Base-by-base conservation (phyloP, 352 stramenopile species). In the Pythium monospermum region DNA sequence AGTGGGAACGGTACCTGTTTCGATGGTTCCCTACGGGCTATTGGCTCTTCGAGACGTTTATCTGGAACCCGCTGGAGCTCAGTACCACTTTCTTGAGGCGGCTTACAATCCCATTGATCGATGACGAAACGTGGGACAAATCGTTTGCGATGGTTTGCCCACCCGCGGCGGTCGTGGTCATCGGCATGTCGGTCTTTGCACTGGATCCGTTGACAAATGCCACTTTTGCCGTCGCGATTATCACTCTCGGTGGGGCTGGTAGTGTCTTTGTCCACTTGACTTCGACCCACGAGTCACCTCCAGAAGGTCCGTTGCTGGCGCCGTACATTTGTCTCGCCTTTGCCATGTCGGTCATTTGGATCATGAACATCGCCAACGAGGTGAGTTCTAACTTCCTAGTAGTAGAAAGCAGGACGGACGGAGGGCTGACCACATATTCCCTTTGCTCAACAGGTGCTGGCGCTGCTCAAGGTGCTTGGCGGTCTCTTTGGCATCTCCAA, bases 311-410 rank as follows among this genome's bases (percentile, higher is more conserved):
- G 41, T 47, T 56, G 6, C 47, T 90, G 11, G 66, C 68, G 4
- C 76, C 79, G 31, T 88, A 84, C 22, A 69, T 92, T 30, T 76
- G 59, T 25, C 53, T 88, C n/a, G 81, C 72, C 15, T 92, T 92
- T 42, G 67, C 82, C 21, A 92, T 92, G 78, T 92, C 81, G 3
- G 75, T 92, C 33, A 73, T 90, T 49, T 92, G 81, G 81, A 92
- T 92, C 59, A 89, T 89, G 78, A 88, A 85, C 19, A 88, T 92
- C 41, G 81, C 81, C 6, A 78, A 86, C 28, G 81, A 92, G 57
- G 77, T 81, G 41, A 21, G 58, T n/a, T n/a, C n/a, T n/a, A n/a
- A n/a, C n/a, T n/a, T n/a, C n/a, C n/a, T n/a, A n/a, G n/a, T n/a
- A n/a, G n/a, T n/a, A n/a, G 30, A 35, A 19, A 5, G 7, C 10